Percentiles rank a stretch among this genome's conserved stretches.
Conservation (phyloP, 306 rosid species). For the Begonia fuchsioides region DNA sequence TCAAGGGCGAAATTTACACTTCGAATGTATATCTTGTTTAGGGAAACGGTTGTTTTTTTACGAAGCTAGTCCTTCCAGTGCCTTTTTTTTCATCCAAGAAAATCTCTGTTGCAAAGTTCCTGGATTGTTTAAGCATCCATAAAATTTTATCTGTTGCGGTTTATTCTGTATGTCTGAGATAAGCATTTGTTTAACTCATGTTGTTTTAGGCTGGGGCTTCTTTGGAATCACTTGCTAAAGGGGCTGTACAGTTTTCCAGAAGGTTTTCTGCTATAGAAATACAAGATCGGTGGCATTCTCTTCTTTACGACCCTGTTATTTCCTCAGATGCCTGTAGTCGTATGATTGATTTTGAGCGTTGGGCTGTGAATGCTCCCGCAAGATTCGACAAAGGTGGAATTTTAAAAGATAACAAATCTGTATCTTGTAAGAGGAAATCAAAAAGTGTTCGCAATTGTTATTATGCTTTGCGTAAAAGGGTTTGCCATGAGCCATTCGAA, state of each 20-base stretch:
- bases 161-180: too few species aligned
- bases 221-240: constrained; percentile 92
- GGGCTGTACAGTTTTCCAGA: constrained; percentile 82
- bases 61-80: too few species aligned
- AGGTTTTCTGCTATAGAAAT: constrained; percentile 58
- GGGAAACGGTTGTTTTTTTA: too few species aligned
- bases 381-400: constrained; percentile 31
- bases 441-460: constrained; percentile 52
- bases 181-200: too few species aligned
- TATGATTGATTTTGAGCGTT: constrained; percentile 39
- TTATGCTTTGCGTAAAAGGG: constrained; percentile 58
- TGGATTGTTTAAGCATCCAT: too few species aligned
- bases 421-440: constrained; percentile 47
- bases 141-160: too few species aligned
- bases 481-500: constrained; percentile 30
- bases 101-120: too few species aligned
- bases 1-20: too few species aligned
- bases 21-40: too few species aligned
- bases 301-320: constrained; percentile 56
- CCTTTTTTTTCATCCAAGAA: too few species aligned
- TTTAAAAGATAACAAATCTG: constrained; percentile 31
- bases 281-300: constrained; percentile 71
- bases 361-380: constrained; percentile 28
- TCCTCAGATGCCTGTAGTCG: constrained; percentile 44
- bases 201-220: constrained; percentile 83